These are phyloP conservation scores for Neonectria coccinea DNA, from an alignment of 2,329 filamentous ascomycete species.

Conservation along the genomic window DNA sequence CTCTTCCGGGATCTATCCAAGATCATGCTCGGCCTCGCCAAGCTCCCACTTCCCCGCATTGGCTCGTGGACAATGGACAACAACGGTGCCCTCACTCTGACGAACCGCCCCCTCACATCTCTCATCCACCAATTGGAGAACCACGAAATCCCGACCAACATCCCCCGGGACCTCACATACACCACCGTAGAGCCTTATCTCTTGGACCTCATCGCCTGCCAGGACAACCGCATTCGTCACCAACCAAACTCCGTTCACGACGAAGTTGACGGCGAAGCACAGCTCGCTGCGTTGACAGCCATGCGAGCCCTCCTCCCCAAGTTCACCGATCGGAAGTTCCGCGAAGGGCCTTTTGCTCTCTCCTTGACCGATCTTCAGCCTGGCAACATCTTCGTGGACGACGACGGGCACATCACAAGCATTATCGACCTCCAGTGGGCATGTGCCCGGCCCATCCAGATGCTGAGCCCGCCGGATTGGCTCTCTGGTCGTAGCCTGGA, in stretches of 20 bases:
- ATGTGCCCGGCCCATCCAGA: constrained; percentile 46
- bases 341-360: constrained; percentile 50
- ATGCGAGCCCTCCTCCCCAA: constrained; percentile 47
- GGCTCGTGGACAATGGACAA: constrained; percentile 45
- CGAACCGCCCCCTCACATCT: constrained; percentile 52
- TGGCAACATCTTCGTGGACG: constrained; percentile 55
- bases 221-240: constrained; percentile 50
- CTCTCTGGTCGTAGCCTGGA: constrained; percentile 29
- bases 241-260: constrained; percentile 52
- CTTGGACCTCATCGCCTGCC: constrained; percentile 49
- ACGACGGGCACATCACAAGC: constrained; percentile 48
- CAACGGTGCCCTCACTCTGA: constrained; percentile 45
- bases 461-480: constrained; percentile 48
- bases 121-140: constrained; percentile 51
- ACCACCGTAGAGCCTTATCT: constrained; percentile 46
- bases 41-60: constrained; percentile 45
- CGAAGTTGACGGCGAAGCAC: constrained; percentile 44
- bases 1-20: constrained; percentile 46
- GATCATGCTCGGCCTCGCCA: constrained; percentile 45
- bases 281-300: constrained; percentile 46
- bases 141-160: constrained; percentile 49
- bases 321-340: constrained; percentile 34
- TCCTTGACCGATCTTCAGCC: constrained; percentile 54
- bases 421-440: constrained; percentile 53
- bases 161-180: constrained; percentile 50